Base-by-base conservation (phyloP, 2,329 filamentous ascomycete genomes). In the Gnomoniopsis smithogilvyi region DNA sequence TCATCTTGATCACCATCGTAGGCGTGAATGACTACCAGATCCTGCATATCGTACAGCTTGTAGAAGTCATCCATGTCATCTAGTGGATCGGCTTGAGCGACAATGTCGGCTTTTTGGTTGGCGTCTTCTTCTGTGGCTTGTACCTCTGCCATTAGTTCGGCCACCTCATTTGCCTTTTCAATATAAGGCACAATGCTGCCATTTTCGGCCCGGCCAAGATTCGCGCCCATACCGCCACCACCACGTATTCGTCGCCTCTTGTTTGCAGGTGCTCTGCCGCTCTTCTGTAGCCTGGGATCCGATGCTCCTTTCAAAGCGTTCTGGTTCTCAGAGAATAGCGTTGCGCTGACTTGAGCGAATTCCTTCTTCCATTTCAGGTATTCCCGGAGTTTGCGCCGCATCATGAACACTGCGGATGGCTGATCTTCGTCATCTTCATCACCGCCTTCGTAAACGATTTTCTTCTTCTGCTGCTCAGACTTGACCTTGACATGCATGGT, bases 1-100 rank as follows among this genome's bases (percentile, higher is more conserved):
- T 98, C 95, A 71, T 99, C 95, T 77, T 94, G 89, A 70, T 98
- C 95, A 12, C 93, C 93, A 61, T 96, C 92, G 71, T 96, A 99
- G 1, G 95, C 90, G 71, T 98, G 95, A 19, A 98, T 81, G 45
- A 96, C 86, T 14, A 98, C 82, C 21, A 98, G 78, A 65, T 96
- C 91, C 65, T 91, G 84, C 86, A 96, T 95, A 56, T 96, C 91
- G 71, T 94, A 96, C 34, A 98, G 81, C 71, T 95, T 85, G 70
- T 93, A 98, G 74, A 89, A 95, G 65, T 94, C 89, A 64, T 97
- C 93, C 89, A 95, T 94, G 69, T 96, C 84, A 51, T 96, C 90
- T 8, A 97, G 79, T 1, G 91, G 89, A 72, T 98, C 95, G 6
- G 85, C 78, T 2, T 74, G 52, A 3, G 72, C 73, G 14, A 86